phyloP scores from a whole-genome alignment of 768 basidiomycete species.

The Hygrocybe coccinea region DNA sequence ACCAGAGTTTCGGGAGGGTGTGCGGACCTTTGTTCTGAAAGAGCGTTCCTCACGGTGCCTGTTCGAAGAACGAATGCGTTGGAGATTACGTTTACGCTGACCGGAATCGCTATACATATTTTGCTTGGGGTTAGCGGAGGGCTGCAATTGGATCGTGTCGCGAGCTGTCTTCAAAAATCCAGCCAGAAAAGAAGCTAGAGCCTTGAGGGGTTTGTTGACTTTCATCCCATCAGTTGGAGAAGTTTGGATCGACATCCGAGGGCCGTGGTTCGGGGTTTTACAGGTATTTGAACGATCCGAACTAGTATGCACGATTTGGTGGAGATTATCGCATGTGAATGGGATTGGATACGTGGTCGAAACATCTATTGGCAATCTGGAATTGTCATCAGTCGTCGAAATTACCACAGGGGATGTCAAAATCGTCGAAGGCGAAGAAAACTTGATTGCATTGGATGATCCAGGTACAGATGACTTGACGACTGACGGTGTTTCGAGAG shows the following conservation, averaged over 20 bases:
- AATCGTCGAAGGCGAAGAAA: too few species aligned
- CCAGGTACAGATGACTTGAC: too few species aligned
- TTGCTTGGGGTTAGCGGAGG: background rate
- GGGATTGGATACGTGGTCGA: too few species aligned
- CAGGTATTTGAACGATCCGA: background rate
- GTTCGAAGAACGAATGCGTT: too few species aligned
- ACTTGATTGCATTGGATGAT: too few species aligned
- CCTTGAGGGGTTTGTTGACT: constrained; percentile 23
- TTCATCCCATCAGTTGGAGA: background rate
- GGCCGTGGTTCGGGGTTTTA: background rate
- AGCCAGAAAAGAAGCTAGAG: constrained; percentile 34
- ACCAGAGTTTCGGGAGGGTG: too few species aligned
- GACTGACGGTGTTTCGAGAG: too few species aligned
- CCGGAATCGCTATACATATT: background rate
- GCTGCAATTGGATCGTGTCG: constrained; percentile 18
- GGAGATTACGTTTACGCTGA: background rate
- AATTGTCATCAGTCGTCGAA: too few species aligned
- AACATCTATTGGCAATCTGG: too few species aligned
- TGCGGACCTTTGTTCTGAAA: background rate
- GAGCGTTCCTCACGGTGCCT: background rate
- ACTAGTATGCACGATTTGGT: background rate
- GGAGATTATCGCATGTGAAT: background rate
- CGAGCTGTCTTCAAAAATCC: constrained; percentile 35
- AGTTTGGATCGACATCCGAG: background rate
- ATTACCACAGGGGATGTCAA: too few species aligned